Base-by-base conservation (phyloP, 108 stramenopile species). In the Cylindrotheca fusiformis region DNA sequence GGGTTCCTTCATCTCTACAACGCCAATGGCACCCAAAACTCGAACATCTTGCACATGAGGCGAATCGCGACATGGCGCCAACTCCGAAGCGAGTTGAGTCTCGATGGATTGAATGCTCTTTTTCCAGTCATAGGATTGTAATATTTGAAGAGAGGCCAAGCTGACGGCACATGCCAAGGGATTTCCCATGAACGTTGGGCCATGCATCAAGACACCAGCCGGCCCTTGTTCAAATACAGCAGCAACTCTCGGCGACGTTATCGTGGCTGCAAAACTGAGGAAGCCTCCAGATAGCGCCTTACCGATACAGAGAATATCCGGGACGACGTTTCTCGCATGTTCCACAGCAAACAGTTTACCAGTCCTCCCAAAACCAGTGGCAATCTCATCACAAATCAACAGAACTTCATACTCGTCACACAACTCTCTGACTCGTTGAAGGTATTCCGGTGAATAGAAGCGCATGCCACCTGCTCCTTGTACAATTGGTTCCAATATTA, bases 391-490 rank as follows among this genome's bases (percentile, higher is more conserved):
- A 52, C 78, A 86, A 52, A 96, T 91, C 51, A 96, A 70, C 46
- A 96, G 57, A 5, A 96, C 72, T 46, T 82, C 65, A 56, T 89
- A 78, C 1, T 77, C 63, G 33, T 88, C 72, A 55, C 92, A 94
- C 46, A 94, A 71, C 25, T 89, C 72, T 54, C 92, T 64, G 2
- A 82, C 62, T 48, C 32, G 31, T 44, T 63, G 26, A 32, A 96
- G 63, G 19, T 82, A 81, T n/a, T 53, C 24, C 12, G 95, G 88
- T 28, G 80, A 75, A 63, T 90, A 94, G 56, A 93, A 88, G 31
- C 78, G 71, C 91, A 95, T 92, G 5, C 95, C 92, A 6, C 95
- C 94, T 24, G 91, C 94, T 26, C 94, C 94, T 60, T 92, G 91
- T 0, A 95, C 94, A 29, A 93, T 81, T n/a, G 95, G 95, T 77